phyloP scores from a whole-genome alignment of 805 yeast genomes.

The Candida golubevii region DNA sequence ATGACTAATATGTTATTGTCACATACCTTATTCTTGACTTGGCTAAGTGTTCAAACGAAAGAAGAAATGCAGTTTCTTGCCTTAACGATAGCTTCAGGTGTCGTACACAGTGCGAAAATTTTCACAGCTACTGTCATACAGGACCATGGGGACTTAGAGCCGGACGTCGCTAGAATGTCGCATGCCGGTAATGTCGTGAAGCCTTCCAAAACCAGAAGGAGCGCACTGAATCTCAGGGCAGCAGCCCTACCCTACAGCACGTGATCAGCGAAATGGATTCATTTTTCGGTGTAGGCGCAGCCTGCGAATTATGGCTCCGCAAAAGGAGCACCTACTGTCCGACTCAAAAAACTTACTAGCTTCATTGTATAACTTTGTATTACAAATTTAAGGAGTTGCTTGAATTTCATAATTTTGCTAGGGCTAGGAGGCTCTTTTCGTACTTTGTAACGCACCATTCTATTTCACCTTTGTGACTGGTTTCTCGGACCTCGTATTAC shows the following conservation, averaged over 20 bases:
- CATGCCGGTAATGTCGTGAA: conserved; percentile 10
- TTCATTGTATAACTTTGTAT: too few relatives aligned
- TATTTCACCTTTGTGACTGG: conserved; percentile 19
- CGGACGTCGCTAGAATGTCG: conserved; percentile 2
- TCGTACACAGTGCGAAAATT: conserved; percentile 17
- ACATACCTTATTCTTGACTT: conserved; percentile 16
- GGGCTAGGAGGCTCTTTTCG: too few relatives aligned
- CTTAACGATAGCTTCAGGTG: conserved; percentile 1
- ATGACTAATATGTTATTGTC: neutral
- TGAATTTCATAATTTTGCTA: too few relatives aligned
- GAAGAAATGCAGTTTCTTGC: conserved; percentile 4
- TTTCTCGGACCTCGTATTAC: conserved; percentile 39
- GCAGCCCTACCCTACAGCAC: neutral
- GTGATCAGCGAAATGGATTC: too few relatives aligned
- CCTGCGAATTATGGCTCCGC: too few relatives aligned
- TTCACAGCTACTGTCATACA: conserved; percentile 13
- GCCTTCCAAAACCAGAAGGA: neutral
- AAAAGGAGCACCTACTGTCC: too few relatives aligned
- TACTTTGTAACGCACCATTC: neutral
- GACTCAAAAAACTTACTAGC: too few relatives aligned
- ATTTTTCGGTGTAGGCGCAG: too few relatives aligned
- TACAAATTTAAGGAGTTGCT: too few relatives aligned
- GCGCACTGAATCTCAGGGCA: neutral
- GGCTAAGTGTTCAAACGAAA: conserved; percentile 16
- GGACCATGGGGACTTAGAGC: neutral